Percentiles rank a stretch among this genome's conserved stretches.
Conservation (phyloP, 805 yeast species). For the Nakazawaea molendinolei region DNA sequence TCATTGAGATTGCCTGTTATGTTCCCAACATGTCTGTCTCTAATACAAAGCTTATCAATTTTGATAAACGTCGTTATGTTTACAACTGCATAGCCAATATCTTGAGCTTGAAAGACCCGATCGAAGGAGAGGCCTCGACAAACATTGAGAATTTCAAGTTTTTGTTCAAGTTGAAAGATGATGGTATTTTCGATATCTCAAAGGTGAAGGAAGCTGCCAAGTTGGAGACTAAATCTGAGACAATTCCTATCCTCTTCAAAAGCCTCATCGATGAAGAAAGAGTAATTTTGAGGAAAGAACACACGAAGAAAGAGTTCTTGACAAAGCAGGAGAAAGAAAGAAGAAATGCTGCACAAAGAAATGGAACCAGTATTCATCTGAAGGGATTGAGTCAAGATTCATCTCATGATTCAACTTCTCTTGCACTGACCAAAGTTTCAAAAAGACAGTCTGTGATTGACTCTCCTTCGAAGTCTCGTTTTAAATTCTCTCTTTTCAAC, state of each 20-base stretch:
- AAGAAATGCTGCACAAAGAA: conserved; percentile 11
- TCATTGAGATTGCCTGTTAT: conserved; percentile 67
- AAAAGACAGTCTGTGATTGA: background rate
- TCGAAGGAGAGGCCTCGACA: conserved; percentile 17
- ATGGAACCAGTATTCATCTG: conserved; percentile 1
- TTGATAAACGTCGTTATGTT: conserved; percentile 74
- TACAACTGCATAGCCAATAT: conserved; percentile 55
- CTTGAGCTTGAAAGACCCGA: conserved; percentile 30
- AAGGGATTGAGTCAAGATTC: background rate
- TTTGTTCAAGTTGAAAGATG: conserved; percentile 39
- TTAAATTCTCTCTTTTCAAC: conserved; percentile 19
- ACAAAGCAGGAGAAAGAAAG: conserved; percentile 21
- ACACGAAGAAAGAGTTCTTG: conserved; percentile 19
- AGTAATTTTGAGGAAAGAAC: conserved; percentile 47
- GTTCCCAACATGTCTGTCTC: conserved; percentile 74
- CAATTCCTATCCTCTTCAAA: conserved; percentile 33
- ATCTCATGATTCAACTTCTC: background rate
- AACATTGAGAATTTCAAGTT: conserved; percentile 40
- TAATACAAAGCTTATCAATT: conserved; percentile 63
- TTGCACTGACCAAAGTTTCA: background rate
- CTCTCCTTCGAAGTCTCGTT: conserved; percentile 7
- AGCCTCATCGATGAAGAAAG: conserved; percentile 40
- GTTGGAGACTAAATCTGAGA: conserved; percentile 32
- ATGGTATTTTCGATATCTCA: conserved; percentile 24
- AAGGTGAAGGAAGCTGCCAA: conserved; percentile 34